phyloP scores from a whole-genome alignment of 139 green algal species.

The Medakamo hakoo region DNA sequence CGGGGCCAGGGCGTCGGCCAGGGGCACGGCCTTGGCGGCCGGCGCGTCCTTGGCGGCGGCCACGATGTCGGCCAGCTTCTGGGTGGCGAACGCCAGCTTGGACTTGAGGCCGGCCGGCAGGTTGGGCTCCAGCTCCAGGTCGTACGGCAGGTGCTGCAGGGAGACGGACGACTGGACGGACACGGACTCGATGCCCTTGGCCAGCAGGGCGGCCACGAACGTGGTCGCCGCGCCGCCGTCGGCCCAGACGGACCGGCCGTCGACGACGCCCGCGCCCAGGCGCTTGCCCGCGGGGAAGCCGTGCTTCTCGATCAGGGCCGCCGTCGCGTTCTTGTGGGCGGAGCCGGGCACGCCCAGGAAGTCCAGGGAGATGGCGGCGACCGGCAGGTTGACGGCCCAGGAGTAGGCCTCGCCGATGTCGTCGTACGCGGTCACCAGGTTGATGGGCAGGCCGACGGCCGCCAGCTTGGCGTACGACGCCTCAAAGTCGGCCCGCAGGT shows the following conservation, averaged over 20 bases:
- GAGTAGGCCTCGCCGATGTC: slow-evolving; percentile 51
- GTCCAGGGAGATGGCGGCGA: slow-evolving; percentile 53
- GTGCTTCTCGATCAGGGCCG: slow-evolving; percentile 40
- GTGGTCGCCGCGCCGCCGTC: slow-evolving; percentile 26
- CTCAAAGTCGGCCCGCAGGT: slow-evolving; percentile 21
- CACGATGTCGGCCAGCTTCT: slow-evolving; percentile 58
- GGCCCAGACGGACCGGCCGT: slow-evolving; percentile 63
- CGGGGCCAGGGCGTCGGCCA: background rate
- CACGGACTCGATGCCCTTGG: slow-evolving; percentile 11
- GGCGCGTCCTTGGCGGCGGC: slow-evolving; percentile 7
- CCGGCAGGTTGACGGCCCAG: slow-evolving; percentile 49
- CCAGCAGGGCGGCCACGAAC: slow-evolving; percentile 22
- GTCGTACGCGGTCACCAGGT: slow-evolving; percentile 57
- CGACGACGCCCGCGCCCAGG: slow-evolving; percentile 63
- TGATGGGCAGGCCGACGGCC: slow-evolving; percentile 30
- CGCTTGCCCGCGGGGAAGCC: slow-evolving; percentile 49
- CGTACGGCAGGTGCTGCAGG: slow-evolving; percentile 68
- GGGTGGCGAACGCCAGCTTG: slow-evolving; percentile 54
- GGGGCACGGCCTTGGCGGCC: background rate
- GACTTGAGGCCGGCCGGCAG: slow-evolving; percentile 7
- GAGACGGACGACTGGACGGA: slow-evolving; percentile 34
- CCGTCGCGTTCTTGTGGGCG: slow-evolving; percentile 26
- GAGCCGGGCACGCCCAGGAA: slow-evolving; percentile 52
- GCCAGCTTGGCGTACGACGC: slow-evolving; percentile 35
- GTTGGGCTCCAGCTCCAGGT: slow-evolving; percentile 31